Evolutionary conservation across 1,139 yeast genomes (phyloP).

Genomic region (Kodamaea derodonti): DNA sequence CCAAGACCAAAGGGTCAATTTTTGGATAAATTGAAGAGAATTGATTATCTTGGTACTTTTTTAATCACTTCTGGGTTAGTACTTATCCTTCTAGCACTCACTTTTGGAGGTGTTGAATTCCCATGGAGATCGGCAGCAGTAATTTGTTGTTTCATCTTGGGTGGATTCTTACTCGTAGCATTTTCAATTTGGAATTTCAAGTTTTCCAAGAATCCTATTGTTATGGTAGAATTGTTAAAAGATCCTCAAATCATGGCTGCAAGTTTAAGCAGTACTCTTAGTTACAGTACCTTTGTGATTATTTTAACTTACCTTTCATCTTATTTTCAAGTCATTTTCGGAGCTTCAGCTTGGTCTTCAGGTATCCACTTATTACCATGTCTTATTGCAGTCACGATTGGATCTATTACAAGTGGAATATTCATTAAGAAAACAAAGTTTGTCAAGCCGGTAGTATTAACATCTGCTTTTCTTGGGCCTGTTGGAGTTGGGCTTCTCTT

Average conservation of each 20-base stretch:
- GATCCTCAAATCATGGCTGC: slow-evolving; percentile 38
- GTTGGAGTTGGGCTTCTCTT: slow-evolving; percentile 53
- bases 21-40: slow-evolving; percentile 31
- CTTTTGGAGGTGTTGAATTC: slow-evolving; percentile 45
- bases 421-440: slow-evolving; percentile 42
- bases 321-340: slow-evolving; percentile 52
- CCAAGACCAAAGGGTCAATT: slow-evolving; percentile 42
- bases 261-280: slow-evolving; percentile 31
- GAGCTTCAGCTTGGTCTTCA: slow-evolving; percentile 49
- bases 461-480: slow-evolving; percentile 41
- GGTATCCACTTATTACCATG: slow-evolving; percentile 57
- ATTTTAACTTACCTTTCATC: slow-evolving; percentile 44
- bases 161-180: slow-evolving; percentile 37
- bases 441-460: slow-evolving; percentile 46
- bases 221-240: slow-evolving; percentile 40
- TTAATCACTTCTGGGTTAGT: slow-evolving; percentile 39
- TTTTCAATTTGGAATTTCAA: slow-evolving; percentile 49
- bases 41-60: slow-evolving; percentile 48
- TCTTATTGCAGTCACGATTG: slow-evolving; percentile 48
- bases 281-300: slow-evolving; percentile 44
- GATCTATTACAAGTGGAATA: slow-evolving; percentile 46
- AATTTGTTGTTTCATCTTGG: slow-evolving; percentile 50
- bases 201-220: slow-evolving; percentile 42
- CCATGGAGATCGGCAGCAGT: slow-evolving; percentile 55
- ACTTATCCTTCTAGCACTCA: slow-evolving; percentile 44